Evolutionary conservation across 2,329 filamentous ascomycete genomes (phyloP).

Genomic region (Nothophaeocryptopus gaeumannii): DNA sequence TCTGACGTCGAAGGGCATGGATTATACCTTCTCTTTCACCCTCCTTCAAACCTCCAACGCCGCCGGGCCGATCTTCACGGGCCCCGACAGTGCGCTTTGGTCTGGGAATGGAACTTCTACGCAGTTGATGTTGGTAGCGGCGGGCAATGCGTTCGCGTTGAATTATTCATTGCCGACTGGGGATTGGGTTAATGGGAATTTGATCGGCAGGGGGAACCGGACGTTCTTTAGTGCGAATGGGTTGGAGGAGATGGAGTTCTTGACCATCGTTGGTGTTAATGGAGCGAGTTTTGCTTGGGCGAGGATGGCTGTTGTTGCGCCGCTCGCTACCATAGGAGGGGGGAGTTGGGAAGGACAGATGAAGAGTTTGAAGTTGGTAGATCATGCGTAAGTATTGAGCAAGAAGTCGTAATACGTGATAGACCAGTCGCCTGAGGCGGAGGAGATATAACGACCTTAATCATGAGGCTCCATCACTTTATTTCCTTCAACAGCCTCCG

Average conservation of each 20-base stretch:
- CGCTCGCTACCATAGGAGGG: constrained; percentile 41
- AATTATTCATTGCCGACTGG: constrained; percentile 42
- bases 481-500: constrained; percentile 28
- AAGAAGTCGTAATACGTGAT: too few relatives aligned
- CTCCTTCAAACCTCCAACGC: constrained; percentile 45
- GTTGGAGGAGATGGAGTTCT: constrained; percentile 40
- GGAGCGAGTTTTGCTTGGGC: constrained; percentile 43
- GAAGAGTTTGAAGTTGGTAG: constrained; percentile 18
- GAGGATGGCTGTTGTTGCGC: constrained; percentile 48
- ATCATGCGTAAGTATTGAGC: constrained; percentile 14
- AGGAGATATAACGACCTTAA: background rate
- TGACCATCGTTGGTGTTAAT: constrained; percentile 45
- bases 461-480: constrained; percentile 31
- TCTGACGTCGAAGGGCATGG: constrained; percentile 53
- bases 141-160: constrained; percentile 40
- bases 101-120: constrained; percentile 21
- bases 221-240: constrained; percentile 36
- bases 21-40: constrained; percentile 54
- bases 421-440: too few relatives aligned
- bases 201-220: constrained; percentile 37
- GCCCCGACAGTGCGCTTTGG: constrained; percentile 29
- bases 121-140: constrained; percentile 39
- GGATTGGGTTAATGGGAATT: constrained; percentile 37
- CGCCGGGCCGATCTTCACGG: constrained; percentile 45
- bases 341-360: constrained; percentile 23